Evolutionary conservation across 176 grass and related monocot genomes (phyloP), one percentile per base, ranked within the genome.

Genomic region (Tillandsia fasciculata): DNA sequence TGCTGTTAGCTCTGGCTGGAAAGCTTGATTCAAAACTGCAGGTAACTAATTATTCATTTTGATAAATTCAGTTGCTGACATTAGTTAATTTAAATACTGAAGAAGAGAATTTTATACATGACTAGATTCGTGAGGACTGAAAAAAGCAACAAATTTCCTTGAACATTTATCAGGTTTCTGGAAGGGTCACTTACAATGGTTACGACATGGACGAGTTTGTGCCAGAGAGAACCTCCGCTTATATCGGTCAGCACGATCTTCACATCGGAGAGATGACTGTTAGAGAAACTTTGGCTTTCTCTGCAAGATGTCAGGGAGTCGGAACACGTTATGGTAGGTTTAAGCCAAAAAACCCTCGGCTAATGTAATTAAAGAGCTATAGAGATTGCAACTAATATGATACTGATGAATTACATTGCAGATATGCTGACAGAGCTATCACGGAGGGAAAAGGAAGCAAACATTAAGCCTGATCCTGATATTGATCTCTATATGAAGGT

Each of bases 401-500:
- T 67, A 15, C 26, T 50, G 18, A 80, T 49, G 54, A 17, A 17
- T 13, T 50, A 11, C 27, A 71, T 23, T 79, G 18, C 76, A 84
- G 82, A 74, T 7, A 26, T 74, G 22, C 27, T 79, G 64, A 69
- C 64, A 50, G 82, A 84, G 50, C 50, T 84, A 53, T 56, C 49
- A 29, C 70, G 70, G 23, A 73, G 70, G 29, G 82, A 84, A 48
- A 84, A 84, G 50, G 14, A 51, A 70, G 64, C 63, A 70, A 73
- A 73, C 17, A 67, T 75, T 29, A 79, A 79, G 24, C 82, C 76
- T 61, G 76, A 84, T 54, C 69, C 74, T 26, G 69, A 83, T 28
- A 73, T 83, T 42, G 69, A 78, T 69, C 59, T 78, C 2, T 83
- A 70, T 51, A 85, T 81, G 78, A 85, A 85, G 76, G 82, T 65